Evolutionary conservation across 2,329 filamentous ascomycete genomes (phyloP).

Genomic region (Pestalotiopsis sp.): DNA sequence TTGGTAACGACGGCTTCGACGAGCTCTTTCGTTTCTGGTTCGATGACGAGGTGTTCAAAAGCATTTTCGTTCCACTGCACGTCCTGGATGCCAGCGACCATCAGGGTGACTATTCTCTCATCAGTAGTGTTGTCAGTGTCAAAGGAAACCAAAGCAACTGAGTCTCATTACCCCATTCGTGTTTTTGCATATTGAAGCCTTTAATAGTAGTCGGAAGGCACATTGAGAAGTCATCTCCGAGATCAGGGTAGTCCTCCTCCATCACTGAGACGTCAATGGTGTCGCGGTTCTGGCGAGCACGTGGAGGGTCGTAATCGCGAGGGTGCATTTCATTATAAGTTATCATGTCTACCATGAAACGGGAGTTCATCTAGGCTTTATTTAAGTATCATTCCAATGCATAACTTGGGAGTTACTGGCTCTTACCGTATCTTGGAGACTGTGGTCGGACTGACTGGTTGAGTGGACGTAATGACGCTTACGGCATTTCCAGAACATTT

Average conservation of each 20-base stretch:
- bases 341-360: not conserved
- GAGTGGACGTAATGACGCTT: not conserved
- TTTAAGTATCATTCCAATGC: too few species aligned
- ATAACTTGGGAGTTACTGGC: too few species aligned
- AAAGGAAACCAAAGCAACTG: too few species aligned
- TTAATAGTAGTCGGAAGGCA: not conserved
- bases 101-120: not conserved
- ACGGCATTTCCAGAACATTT: not conserved
- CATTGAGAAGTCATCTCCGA: not conserved
- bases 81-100: not conserved
- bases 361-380: not conserved
- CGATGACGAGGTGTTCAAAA: conserved; percentile 7
- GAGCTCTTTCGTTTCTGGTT: conserved; percentile 8
- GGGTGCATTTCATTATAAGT: not conserved
- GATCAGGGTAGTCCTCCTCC: not conserved
- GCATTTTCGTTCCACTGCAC: conserved; percentile 13
- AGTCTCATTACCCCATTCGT: not conserved
- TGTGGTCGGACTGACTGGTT: not conserved
- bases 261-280: too few species aligned
- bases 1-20: conserved; percentile 1
- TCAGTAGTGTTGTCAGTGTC: too few species aligned
- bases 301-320: not conserved
- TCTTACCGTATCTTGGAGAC: not conserved
- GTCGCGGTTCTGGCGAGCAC: too few species aligned
- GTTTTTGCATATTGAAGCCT: not conserved